Percentiles rank a stretch among this genome's conserved stretches.
These are phyloP conservation scores for Bacidia rubella DNA, from an alignment of 495 filamentous ascomycete genomes.

Conservation along the genomic window DNA sequence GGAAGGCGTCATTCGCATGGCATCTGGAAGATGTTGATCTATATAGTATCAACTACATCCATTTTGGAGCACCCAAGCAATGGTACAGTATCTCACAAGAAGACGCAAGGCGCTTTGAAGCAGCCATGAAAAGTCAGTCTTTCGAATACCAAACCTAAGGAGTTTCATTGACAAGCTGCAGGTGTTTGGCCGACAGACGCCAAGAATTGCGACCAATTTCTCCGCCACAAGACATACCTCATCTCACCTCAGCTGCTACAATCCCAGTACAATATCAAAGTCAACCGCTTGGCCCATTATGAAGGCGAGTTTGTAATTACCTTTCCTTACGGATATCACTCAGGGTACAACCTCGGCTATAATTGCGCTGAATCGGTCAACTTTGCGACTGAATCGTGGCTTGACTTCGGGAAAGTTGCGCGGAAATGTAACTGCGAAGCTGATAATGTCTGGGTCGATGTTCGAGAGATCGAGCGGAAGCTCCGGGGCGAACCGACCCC, in stretches of 20 bases:
- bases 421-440: constrained; percentile 93
- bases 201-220: constrained; percentile 93
- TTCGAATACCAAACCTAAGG: background rate
- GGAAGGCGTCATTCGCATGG: constrained; percentile 99
- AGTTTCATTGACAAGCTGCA: background rate
- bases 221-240: constrained; percentile 96
- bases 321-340: constrained; percentile 97
- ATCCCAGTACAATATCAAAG: constrained; percentile 79
- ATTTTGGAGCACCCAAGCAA: constrained; percentile 96
- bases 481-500: constrained; percentile 78
- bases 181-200: constrained; percentile 82
- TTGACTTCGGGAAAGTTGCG: constrained; percentile 89
- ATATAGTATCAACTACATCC: constrained; percentile 99
- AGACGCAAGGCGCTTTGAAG: constrained; percentile 87
- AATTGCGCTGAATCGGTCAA: constrained; percentile 99
- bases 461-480: constrained; percentile 87
- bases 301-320: constrained; percentile 98
- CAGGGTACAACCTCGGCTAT: constrained; percentile 94
- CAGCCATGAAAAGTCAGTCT: constrained; percentile 69
- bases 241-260: constrained; percentile 82
- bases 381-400: constrained; percentile 88
- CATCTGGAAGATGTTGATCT: constrained; percentile 97
- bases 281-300: constrained; percentile 90
- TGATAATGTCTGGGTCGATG: constrained; percentile 97
- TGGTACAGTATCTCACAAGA: constrained; percentile 99